Conservation (phyloP, 331 rosid genomes). For the Spiraea crenata region DNA sequence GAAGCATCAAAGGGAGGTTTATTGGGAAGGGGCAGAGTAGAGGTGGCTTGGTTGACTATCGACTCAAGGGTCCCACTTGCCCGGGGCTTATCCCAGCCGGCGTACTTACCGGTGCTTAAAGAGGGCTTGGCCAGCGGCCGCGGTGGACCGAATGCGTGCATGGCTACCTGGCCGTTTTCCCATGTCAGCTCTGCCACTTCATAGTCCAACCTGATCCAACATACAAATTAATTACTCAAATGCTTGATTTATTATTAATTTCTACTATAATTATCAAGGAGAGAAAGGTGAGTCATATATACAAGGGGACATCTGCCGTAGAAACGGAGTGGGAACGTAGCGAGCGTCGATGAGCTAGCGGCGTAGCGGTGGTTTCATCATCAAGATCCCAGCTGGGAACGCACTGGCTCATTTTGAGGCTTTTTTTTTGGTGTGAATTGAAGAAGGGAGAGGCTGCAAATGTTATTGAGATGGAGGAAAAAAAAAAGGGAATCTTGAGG, state of each 20-base stretch:
- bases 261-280: not conserved
- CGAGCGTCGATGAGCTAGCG: conserved; percentile 26
- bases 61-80: conserved; percentile 82
- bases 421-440: not conserved
- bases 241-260: not conserved
- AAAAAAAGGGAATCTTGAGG: no score
- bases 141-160: conserved; percentile 79
- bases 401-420: conserved; percentile 61
- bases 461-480: no score
- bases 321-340: conserved; percentile 50
- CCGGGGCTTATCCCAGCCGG: conserved; percentile 79
- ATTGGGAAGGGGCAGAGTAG: conserved; percentile 20
- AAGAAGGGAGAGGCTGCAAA: not conserved
- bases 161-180: conserved; percentile 81
- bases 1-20: conserved; percentile 14
- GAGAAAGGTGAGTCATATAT: conserved; percentile 4
- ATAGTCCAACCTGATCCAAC: conserved; percentile 55
- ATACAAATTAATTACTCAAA: not conserved
- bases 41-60: conserved; percentile 77
- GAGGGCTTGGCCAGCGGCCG: conserved; percentile 35
- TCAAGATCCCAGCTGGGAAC: conserved; percentile 79
- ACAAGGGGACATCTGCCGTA: conserved; percentile 54
- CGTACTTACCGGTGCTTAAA: conserved; percentile 29
- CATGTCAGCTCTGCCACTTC: conserved; percentile 89
- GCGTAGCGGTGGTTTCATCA: conserved; percentile 34